Conservation (phyloP, 73 alveolate species). For the Paramecium sexaurelia region DNA sequence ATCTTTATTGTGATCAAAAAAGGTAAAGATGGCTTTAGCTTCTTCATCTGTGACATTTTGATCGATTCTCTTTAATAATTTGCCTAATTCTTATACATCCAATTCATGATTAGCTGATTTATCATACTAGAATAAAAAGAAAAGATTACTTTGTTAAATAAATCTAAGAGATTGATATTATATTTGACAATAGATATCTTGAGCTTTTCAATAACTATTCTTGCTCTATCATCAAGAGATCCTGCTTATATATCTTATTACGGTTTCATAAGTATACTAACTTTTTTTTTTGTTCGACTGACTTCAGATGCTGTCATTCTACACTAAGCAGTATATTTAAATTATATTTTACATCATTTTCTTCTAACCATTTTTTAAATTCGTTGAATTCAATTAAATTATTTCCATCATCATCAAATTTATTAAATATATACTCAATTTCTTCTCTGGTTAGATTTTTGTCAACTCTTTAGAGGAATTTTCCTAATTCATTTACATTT, state of each 20-base stretch:
- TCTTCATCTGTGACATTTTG: conserved; percentile 45
- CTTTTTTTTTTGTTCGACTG: conserved; percentile 43
- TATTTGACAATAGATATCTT: conserved; percentile 35
- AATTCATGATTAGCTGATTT: conserved; percentile 54
- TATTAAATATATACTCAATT: conserved; percentile 64
- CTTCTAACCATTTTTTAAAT: conserved; percentile 64
- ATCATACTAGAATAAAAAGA: not conserved
- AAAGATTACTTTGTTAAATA: conserved; percentile 1
- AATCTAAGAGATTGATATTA: conserved; percentile 20
- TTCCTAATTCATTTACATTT: conserved; percentile 55
- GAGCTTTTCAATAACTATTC: not conserved
- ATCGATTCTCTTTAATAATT: conserved; percentile 27
- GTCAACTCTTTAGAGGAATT: conserved; percentile 64
- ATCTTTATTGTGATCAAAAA: conserved; percentile 54
- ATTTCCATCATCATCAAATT: conserved; percentile 68
- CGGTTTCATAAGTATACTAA: not conserved
- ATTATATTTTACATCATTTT: conserved; percentile 38
- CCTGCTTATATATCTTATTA: not conserved
- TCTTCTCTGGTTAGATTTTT: conserved; percentile 68
- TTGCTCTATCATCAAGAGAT: conserved; percentile 45
- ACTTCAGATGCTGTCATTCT: conserved; percentile 60
- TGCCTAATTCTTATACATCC: not conserved
- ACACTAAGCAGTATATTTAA: not conserved
- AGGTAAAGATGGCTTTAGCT: not conserved
- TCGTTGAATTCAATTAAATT: conserved; percentile 62